Evolutionary conservation across 805 yeast species (phyloP).

Genomic region (Wickerhamomyces chambardii): DNA sequence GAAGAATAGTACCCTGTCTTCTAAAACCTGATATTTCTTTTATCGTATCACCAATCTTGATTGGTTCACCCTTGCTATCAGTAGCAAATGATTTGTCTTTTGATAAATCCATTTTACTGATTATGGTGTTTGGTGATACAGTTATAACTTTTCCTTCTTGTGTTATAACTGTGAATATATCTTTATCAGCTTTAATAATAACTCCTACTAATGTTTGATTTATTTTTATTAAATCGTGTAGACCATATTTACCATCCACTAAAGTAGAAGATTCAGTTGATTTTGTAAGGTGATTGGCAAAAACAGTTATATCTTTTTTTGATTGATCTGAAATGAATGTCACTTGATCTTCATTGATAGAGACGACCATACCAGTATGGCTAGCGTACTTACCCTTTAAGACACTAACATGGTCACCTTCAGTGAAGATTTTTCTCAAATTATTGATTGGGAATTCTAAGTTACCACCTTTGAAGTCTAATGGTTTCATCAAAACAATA

Average conservation of each 20-base stretch:
- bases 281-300: constrained; percentile 82
- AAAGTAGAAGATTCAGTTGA: constrained; percentile 86
- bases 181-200: constrained; percentile 84
- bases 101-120: constrained; percentile 58
- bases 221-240: constrained; percentile 84
- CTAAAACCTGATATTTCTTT: constrained; percentile 77
- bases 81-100: constrained; percentile 75
- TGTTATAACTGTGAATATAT: constrained; percentile 68
- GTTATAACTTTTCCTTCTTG: constrained; percentile 72
- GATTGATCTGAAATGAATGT: constrained; percentile 87
- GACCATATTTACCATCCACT: constrained; percentile 67
- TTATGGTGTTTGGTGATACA: constrained; percentile 74
- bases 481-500: constrained; percentile 39
- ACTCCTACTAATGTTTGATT: constrained; percentile 85
- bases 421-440: constrained; percentile 74
- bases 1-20: constrained; percentile 82
- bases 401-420: constrained; percentile 95
- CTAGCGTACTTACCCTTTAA: constrained; percentile 86
- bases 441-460: constrained; percentile 78
- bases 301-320: constrained; percentile 81
- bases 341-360: constrained; percentile 75
- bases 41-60: constrained; percentile 89
- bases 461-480: constrained; percentile 36
- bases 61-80: constrained; percentile 76
- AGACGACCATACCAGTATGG: constrained; percentile 91